phyloP scores from a whole-genome alignment of 2,329 filamentous ascomycete species.

The Paraconiothyrium brasiliense region DNA sequence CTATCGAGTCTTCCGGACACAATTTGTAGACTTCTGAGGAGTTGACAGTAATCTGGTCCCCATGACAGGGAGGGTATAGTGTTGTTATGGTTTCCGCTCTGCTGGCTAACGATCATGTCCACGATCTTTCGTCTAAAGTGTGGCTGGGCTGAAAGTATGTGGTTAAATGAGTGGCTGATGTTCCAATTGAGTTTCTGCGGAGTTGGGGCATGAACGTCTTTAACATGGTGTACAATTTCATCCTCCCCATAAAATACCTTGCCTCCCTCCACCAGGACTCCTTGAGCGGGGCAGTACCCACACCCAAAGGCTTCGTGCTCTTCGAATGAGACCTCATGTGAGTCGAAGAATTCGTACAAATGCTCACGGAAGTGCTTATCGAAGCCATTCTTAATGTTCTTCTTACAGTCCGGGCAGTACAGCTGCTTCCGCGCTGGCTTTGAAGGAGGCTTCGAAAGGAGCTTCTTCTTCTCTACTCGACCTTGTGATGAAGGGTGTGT shows the following conservation, averaged over 20 bases:
- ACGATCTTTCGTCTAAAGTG: slow-evolving; percentile 4
- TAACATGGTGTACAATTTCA: background rate
- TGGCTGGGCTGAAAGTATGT: slow-evolving; percentile 9
- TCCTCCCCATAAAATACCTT: slow-evolving; percentile 9
- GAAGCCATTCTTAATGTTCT: slow-evolving; percentile 15
- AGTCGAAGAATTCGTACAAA: slow-evolving; percentile 1
- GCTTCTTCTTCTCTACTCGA: background rate
- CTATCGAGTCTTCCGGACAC: slow-evolving; percentile 2
- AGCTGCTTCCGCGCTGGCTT: slow-evolving; percentile 10
- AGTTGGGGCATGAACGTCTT: slow-evolving; percentile 7
- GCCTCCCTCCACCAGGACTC: slow-evolving; percentile 2
- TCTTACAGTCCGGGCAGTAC: slow-evolving; percentile 12
- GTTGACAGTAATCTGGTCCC: background rate
- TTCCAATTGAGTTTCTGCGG: slow-evolving; percentile 9
- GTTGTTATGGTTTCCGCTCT: slow-evolving; percentile 1
- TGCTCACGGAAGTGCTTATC: slow-evolving; percentile 13
- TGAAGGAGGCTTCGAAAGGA: background rate
- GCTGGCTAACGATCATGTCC: background rate
- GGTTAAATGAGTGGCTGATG: slow-evolving; percentile 15
- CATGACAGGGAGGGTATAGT: slow-evolving; percentile 8
- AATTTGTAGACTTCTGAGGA: slow-evolving; percentile 7
- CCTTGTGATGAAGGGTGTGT: slow-evolving; percentile 10
- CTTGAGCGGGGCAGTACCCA: slow-evolving; percentile 13
- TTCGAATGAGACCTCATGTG: background rate
- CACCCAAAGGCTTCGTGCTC: slow-evolving; percentile 14